These are phyloP conservation scores for Populus tremula DNA, from an alignment of 345 rosid species.

Conservation along the genomic window DNA sequence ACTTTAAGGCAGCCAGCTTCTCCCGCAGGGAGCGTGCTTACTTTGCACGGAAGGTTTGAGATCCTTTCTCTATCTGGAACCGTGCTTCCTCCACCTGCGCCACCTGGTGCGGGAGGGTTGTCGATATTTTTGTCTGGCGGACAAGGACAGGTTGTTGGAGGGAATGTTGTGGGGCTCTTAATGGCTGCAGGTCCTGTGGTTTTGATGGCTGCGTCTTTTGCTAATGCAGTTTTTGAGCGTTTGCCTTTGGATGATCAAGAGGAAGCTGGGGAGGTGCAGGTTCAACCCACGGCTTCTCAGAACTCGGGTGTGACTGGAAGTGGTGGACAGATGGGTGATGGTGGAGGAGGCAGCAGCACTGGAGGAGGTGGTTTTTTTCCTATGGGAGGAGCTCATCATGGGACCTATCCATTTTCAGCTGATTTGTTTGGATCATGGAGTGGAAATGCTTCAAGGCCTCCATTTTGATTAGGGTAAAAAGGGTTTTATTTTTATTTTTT, in stretches of 20 bases:
- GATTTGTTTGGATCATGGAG: constrained; percentile 64
- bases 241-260: constrained; percentile 53
- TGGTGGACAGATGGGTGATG: constrained; percentile 31
- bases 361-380: constrained; percentile 30
- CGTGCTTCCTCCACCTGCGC: constrained; percentile 81
- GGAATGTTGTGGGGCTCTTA: constrained; percentile 62
- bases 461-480: constrained; percentile 30
- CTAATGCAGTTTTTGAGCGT: constrained; percentile 72
- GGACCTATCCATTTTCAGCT: constrained; percentile 51
- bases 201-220: constrained; percentile 74
- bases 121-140: constrained; percentile 70
- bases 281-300: constrained; percentile 57
- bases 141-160: constrained; percentile 82
- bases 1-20: constrained; percentile 62
- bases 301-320: constrained; percentile 56
- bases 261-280: constrained; percentile 40
- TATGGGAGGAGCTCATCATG: constrained; percentile 40
- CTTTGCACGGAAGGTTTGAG: constrained; percentile 81
- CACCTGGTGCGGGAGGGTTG: constrained; percentile 71
- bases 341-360: constrained; percentile 28
- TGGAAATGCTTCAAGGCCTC: constrained; percentile 49
- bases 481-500: background rate
- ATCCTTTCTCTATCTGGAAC: constrained; percentile 75
- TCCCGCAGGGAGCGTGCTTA: constrained; percentile 58
- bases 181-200: constrained; percentile 65